These are phyloP conservation scores for Eucalyptus pauciflora DNA, from an alignment of 345 rosid genomes.

Conservation along the genomic window DNA sequence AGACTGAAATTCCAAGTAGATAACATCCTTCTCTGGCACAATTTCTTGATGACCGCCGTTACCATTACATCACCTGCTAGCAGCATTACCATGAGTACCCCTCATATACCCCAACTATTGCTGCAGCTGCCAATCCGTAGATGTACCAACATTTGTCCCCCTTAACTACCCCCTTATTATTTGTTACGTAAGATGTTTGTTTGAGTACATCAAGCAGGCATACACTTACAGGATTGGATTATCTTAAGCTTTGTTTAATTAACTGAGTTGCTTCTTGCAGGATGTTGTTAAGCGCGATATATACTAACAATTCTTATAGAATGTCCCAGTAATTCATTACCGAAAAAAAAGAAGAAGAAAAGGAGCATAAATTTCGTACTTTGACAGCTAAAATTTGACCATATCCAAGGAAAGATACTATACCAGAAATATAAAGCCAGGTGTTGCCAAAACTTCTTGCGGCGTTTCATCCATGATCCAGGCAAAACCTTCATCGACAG, in stretches of 20 bases:
- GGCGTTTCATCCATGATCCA: constrained; percentile 40
- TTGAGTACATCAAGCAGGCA: background rate
- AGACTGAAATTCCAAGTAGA: too few relatives aligned
- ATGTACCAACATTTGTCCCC: background rate
- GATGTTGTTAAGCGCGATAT: background rate
- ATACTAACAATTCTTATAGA: background rate
- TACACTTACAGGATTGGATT: background rate
- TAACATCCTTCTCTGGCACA: background rate
- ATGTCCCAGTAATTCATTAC: background rate
- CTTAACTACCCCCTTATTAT: background rate
- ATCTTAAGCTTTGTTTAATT: background rate
- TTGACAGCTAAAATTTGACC: background rate
- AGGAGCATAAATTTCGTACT: background rate
- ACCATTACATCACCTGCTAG: background rate
- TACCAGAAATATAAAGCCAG: constrained; percentile 56
- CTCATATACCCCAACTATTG: background rate
- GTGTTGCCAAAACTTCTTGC: constrained; percentile 58
- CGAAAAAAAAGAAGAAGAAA: background rate
- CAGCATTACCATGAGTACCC: background rate
- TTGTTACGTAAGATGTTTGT: background rate
- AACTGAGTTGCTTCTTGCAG: background rate
- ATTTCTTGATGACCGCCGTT: background rate
- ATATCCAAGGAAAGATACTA: background rate
- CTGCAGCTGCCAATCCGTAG: background rate
- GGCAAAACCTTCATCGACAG: constrained; percentile 34